Conservation (phyloP, 129 eudicot genomes). For the Silybum marianum region DNA sequence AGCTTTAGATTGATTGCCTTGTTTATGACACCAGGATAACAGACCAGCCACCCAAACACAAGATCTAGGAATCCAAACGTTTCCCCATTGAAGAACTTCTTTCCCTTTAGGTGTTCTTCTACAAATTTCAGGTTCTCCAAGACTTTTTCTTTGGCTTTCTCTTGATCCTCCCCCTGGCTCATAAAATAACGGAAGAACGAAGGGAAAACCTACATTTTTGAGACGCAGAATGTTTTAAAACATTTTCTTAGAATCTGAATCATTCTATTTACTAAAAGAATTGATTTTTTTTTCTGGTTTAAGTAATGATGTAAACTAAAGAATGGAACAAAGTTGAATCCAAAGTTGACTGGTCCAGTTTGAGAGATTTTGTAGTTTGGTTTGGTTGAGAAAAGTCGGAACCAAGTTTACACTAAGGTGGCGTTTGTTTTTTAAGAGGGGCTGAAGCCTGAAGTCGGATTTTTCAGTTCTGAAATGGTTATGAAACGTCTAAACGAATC, state of each 20-base stretch:
- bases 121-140: constrained; percentile 36
- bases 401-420: background rate
- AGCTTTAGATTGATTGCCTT: constrained; percentile 34
- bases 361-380: background rate
- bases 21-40: constrained; percentile 16
- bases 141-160: constrained; percentile 33
- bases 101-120: constrained; percentile 47
- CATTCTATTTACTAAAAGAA: background rate
- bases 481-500: too few relatives aligned
- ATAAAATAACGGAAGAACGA: constrained; percentile 31
- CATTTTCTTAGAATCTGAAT: background rate
- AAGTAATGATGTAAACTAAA: background rate
- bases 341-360: background rate
- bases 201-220: constrained; percentile 33
- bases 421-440: too few relatives aligned
- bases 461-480: too few relatives aligned
- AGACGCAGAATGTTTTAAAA: background rate
- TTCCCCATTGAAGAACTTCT: constrained; percentile 59
- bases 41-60: constrained; percentile 32
- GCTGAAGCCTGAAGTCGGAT: too few relatives aligned
- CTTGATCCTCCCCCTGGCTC: constrained; percentile 41
- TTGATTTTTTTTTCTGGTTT: background rate
- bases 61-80: constrained; percentile 47
- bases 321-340: background rate
- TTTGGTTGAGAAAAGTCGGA: background rate